Percentiles rank a stretch among this genome's conserved stretches.
Evolutionary conservation across 805 yeast genomes (phyloP).

Genomic region (Torulaspora gathmanii): DNA sequence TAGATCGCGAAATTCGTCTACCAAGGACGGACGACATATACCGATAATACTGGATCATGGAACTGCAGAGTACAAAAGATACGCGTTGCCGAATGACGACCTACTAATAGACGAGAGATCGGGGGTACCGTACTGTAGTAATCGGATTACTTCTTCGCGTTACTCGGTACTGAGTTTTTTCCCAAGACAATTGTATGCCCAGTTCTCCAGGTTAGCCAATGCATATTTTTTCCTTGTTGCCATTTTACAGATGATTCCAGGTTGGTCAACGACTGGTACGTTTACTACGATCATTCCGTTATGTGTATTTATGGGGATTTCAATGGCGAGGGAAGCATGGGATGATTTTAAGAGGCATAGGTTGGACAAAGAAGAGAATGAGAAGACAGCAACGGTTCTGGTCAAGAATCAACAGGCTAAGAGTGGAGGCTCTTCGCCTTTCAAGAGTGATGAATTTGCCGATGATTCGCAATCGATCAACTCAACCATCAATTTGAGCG

Average conservation of each 20-base stretch:
- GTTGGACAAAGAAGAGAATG: slow-evolving; percentile 82
- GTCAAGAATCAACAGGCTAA: slow-evolving; percentile 13
- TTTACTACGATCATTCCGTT: slow-evolving; percentile 91
- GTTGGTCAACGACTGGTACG: slow-evolving; percentile 96
- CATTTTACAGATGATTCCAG: slow-evolving; percentile 89
- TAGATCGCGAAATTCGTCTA: slow-evolving; percentile 43
- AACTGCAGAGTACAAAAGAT: slow-evolving; percentile 20
- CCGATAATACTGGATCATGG: slow-evolving; percentile 53
- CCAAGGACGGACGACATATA: slow-evolving; percentile 69
- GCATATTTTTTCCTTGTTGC: slow-evolving; percentile 86
- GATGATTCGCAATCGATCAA: background rate
- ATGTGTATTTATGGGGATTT: slow-evolving; percentile 76
- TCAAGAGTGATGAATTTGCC: background rate
- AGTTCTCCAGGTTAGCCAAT: slow-evolving; percentile 89
- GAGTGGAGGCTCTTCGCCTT: background rate
- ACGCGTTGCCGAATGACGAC: slow-evolving; percentile 18
- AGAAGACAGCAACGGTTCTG: slow-evolving; percentile 42
- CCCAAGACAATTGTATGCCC: slow-evolving; percentile 85
- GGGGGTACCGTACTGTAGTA: slow-evolving; percentile 54
- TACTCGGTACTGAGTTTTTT: slow-evolving; percentile 76
- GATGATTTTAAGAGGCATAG: slow-evolving; percentile 88
- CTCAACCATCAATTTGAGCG: background rate
- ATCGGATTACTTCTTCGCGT: slow-evolving; percentile 78
- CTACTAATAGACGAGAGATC: slow-evolving; percentile 63
- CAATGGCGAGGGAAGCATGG: slow-evolving; percentile 87